Conservation (phyloP, 2,329 filamentous ascomycete species). For the Cordyceps tenuipes region DNA sequence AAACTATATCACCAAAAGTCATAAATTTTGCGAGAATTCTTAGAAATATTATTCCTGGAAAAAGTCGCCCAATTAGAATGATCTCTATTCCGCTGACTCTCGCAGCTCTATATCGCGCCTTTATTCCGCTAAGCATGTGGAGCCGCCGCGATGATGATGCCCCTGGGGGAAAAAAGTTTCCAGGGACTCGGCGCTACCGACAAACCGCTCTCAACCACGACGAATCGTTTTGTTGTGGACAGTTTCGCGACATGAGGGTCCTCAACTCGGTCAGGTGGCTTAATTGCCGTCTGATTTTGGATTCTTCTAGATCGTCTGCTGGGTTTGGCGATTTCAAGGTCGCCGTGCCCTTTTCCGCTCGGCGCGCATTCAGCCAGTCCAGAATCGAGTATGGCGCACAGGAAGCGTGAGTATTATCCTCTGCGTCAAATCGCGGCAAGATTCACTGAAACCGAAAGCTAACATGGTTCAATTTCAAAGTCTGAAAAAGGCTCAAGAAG, state of each 20-base stretch:
- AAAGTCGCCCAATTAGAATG: no score
- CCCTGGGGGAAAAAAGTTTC: constrained; percentile 13
- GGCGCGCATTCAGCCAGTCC: constrained; percentile 28
- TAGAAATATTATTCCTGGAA: no score
- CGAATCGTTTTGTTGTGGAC: constrained; percentile 4
- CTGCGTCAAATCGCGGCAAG: not conserved
- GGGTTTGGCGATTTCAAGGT: constrained; percentile 21
- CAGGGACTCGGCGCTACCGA: not conserved
- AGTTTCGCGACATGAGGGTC: constrained; percentile 28
- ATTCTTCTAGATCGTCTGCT: constrained; percentile 21
- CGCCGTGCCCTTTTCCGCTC: constrained; percentile 17
- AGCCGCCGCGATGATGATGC: not conserved
- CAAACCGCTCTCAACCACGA: not conserved
- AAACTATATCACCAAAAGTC: no score
- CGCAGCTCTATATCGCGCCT: not conserved
- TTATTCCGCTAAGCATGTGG: constrained; percentile 5
- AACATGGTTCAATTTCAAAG: constrained; percentile 16
- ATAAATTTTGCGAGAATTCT: no score
- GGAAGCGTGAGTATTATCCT: constrained; percentile 29
- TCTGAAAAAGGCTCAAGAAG: constrained; percentile 46
- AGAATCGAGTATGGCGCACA: constrained; percentile 24
- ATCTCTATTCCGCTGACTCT: no score
- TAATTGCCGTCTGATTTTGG: constrained; percentile 29
- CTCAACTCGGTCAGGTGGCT: constrained; percentile 33
- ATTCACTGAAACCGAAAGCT: not conserved